Conservation (phyloP, 2,329 filamentous ascomycete species). For the Dactylellina drechsleri region DNA sequence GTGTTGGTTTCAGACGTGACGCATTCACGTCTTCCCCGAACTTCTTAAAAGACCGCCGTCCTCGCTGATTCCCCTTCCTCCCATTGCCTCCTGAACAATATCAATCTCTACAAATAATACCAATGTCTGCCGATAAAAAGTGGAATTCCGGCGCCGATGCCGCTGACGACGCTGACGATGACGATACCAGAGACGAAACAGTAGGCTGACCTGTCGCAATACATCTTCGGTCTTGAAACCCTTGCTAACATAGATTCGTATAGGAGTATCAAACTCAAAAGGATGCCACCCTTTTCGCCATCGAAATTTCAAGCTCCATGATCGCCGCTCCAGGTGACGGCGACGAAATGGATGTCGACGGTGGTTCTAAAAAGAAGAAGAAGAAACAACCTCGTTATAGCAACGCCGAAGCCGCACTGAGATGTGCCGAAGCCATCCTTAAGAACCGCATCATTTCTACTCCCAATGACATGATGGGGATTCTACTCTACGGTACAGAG, state of each 20-base stretch:
- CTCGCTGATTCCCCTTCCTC: background rate
- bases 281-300: conserved; percentile 97
- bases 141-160: conserved; percentile 64
- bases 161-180: conserved; percentile 75
- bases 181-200: conserved; percentile 74
- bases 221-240: conserved; percentile 7
- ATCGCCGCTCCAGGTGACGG: conserved; percentile 62
- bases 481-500: conserved; percentile 89
- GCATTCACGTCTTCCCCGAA: conserved; percentile 44
- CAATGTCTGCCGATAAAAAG: conserved; percentile 65
- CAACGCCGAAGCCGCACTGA: conserved; percentile 82
- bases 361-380: conserved; percentile 38
- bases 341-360: conserved; percentile 61
- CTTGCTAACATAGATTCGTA: conserved; percentile 3
- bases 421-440: conserved; percentile 95
- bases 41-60: conserved; percentile 18
- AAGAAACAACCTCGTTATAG: conserved; percentile 69
- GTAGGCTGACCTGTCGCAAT: conserved; percentile 62
- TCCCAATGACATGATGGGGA: conserved; percentile 96
- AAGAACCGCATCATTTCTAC: conserved; percentile 98
- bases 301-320: conserved; percentile 91
- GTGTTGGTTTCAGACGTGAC: conserved; percentile 46
- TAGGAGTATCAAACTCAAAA: conserved; percentile 91
- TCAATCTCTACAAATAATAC: background rate
- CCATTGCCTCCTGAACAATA: background rate